These are phyloP conservation scores for Galerina sulciceps DNA, from an alignment of 768 basidiomycete genomes.

Conservation along the genomic window DNA sequence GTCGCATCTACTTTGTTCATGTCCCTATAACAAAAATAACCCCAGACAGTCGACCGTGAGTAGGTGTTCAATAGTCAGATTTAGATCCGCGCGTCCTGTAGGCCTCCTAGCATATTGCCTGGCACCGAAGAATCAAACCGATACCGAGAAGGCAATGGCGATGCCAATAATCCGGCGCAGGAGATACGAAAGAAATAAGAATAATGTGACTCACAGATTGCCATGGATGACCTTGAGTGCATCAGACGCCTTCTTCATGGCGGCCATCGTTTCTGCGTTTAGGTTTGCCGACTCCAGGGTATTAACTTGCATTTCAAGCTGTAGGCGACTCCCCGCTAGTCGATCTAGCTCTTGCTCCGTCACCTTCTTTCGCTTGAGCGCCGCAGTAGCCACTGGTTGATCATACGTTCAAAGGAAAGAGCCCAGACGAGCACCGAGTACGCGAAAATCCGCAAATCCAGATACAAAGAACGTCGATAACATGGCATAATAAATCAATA, in stretches of 20 bases:
- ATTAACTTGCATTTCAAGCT: slow-evolving; percentile 95
- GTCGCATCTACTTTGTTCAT: slow-evolving; percentile 89
- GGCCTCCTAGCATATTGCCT: too few species aligned
- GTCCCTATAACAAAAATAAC: slow-evolving; percentile 48
- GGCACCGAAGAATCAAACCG: too few species aligned
- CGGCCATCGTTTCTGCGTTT: slow-evolving; percentile 95
- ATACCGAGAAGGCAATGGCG: neutral
- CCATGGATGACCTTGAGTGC: slow-evolving; percentile 91
- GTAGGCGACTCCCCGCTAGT: slow-evolving; percentile 82
- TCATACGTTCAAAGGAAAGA: neutral
- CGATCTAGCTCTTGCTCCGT: slow-evolving; percentile 86
- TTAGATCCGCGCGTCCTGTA: too few species aligned
- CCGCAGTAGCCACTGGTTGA: slow-evolving; percentile 78
- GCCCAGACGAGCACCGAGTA: neutral
- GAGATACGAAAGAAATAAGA: neutral
- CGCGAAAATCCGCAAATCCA: neutral
- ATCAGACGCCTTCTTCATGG: slow-evolving; percentile 94
- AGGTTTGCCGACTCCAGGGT: slow-evolving; percentile 97
- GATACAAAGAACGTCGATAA: too few species aligned
- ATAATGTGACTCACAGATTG: slow-evolving; percentile 68
- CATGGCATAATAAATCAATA: too few species aligned
- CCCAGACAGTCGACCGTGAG: neutral
- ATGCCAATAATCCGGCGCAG: neutral
- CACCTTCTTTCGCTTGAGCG: slow-evolving; percentile 92
- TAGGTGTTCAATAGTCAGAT: neutral